Conservation (phyloP, 176 grass and related monocot species). For the Tillandsia leiboldiana region DNA sequence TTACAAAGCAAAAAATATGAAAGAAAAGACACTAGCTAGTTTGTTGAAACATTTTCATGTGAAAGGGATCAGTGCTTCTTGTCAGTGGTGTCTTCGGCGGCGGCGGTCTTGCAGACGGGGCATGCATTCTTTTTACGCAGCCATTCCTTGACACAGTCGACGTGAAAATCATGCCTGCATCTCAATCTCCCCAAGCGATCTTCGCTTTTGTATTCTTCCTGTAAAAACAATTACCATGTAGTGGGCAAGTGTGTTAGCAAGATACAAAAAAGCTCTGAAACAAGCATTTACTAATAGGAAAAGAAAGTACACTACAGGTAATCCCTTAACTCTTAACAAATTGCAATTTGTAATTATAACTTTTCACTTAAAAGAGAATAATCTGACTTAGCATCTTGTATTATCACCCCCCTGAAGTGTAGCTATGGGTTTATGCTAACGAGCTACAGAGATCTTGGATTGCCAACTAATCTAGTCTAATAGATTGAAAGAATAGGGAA, state of each 20-base stretch:
- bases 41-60: too few relatives aligned
- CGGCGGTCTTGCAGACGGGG: slow-evolving; percentile 76
- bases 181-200: slow-evolving; percentile 43
- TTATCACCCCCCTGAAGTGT: too few relatives aligned
- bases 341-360: too few relatives aligned
- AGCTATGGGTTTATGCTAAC: too few relatives aligned
- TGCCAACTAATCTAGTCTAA: too few relatives aligned
- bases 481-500: background rate
- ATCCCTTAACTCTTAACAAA: too few relatives aligned
- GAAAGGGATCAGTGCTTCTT: background rate
- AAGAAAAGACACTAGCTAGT: too few relatives aligned
- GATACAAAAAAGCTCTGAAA: background rate
- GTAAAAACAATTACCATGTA: slow-evolving; percentile 12
- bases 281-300: background rate
- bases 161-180: slow-evolving; percentile 71
- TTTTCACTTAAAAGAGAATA: too few relatives aligned
- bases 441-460: too few relatives aligned
- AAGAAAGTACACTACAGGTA: too few relatives aligned
- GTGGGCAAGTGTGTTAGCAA: background rate
- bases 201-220: slow-evolving; percentile 75
- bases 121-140: slow-evolving; percentile 69
- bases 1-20: too few relatives aligned
- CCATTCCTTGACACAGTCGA: slow-evolving; percentile 77
- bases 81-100: slow-evolving; percentile 25
- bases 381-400: too few relatives aligned